Base-by-base conservation (phyloP, 768 basidiomycete species). In the Gelatoporia subvermispora region DNA sequence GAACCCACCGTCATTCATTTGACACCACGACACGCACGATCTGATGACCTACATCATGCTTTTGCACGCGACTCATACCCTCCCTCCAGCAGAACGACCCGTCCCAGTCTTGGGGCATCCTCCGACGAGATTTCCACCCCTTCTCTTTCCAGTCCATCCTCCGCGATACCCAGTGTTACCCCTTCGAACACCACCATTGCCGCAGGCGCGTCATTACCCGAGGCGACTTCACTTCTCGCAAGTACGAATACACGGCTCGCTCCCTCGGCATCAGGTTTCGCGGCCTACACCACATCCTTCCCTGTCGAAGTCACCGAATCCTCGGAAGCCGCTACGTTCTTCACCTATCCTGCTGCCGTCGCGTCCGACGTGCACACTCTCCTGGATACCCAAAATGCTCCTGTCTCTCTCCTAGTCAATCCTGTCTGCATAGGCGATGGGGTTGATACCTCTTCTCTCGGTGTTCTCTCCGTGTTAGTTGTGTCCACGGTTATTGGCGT, bases 371-470 rank as follows among this genome's bases (percentile, higher is more conserved):
- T 18, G 48, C 55, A 13, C 43, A 51, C 40, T 50, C 55, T 56
- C 39, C 50, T 41, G 35, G 51, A 59, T 13, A 44, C 53, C 15
- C 31, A 53, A 34, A 52, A 54, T 20, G 43, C 42, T 11, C 45
- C 53, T 13, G 41, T 61, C 1, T 47, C 48, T 17, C 35, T 57
- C 4, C 59, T 56, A 17, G 52, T 58, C n/a, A 50, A 63, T 21
- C 61, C 73, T 15, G 67, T 84, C 2, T 89, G 87, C 62, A 72
- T 82, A 45, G 87, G 87, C 31, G 55, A 76, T 22, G 84, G 84
- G 3, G 51, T 86, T 23, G 87, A 89, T 64, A 71, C 78, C 22
- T 74, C 77, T 15, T 74, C 81, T 8, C 69, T 77, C 51, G 87
- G 87, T 11, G 60, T 88, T 5, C 58, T 89, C 15, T 72, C 81